phyloP scores from a whole-genome alignment of 495 filamentous ascomycete genomes.

The Neurospora discreta region DNA sequence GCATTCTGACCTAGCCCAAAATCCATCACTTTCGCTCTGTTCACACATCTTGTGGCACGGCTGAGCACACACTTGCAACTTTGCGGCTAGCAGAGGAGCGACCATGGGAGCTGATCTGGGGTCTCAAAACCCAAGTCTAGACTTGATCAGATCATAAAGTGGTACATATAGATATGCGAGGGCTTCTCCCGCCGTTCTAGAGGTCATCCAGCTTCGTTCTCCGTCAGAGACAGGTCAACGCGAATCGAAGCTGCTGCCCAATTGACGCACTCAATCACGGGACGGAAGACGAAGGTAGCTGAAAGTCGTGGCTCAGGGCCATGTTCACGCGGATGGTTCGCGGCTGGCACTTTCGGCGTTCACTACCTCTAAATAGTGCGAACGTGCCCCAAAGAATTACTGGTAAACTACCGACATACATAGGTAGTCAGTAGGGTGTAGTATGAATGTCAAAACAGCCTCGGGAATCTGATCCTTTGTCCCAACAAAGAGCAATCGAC shows the following conservation, averaged over 20 bases:
- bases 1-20: neutral
- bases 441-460: neutral
- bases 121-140: neutral
- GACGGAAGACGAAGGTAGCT: neutral
- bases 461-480: neutral
- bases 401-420: neutral
- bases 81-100: neutral
- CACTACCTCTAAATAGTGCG: neutral
- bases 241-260: neutral
- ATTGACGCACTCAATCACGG: neutral
- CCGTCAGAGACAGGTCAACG: neutral
- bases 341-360: neutral
- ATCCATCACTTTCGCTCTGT: neutral
- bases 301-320: neutral
- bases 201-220: neutral
- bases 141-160: neutral
- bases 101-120: neutral
- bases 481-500: neutral
- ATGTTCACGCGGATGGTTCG: neutral
- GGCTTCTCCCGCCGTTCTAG: neutral
- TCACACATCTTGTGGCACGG: too few relatives aligned
- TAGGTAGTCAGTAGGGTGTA: neutral
- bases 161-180: neutral
- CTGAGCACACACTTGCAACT: neutral
- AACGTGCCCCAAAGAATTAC: neutral